phyloP scores from a whole-genome alignment of 2,329 filamentous ascomycete species.

The Colletotrichum neosansevieriae region DNA sequence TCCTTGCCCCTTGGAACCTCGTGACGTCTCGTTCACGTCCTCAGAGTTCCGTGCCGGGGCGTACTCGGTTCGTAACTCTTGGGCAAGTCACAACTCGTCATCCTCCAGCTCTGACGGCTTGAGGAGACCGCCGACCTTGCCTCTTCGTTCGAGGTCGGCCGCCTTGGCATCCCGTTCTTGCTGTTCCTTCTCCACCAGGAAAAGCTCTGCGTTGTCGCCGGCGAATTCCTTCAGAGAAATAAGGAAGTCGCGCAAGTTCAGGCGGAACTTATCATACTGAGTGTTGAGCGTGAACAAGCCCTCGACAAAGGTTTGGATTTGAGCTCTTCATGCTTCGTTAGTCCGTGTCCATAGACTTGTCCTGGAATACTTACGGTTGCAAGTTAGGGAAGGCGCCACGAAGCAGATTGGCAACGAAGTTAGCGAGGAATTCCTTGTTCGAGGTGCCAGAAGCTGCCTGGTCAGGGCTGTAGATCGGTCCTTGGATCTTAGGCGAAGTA shows the following conservation, averaged over 20 bases:
- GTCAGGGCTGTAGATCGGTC: conserved; percentile 88
- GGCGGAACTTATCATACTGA: conserved; percentile 93
- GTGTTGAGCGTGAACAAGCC: conserved; percentile 90
- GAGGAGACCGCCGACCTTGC: conserved; percentile 94
- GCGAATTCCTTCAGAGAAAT: conserved; percentile 98
- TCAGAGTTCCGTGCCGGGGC: conserved; percentile 54
- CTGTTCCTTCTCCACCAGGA: conserved; percentile 93
- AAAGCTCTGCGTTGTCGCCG: conserved; percentile 94
- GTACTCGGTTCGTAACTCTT: conserved; percentile 75
- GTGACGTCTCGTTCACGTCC: conserved; percentile 41
- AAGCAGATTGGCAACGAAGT: conserved; percentile 87
- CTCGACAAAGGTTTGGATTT: conserved; percentile 92
- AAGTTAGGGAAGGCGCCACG: conserved; percentile 95
- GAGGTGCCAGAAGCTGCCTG: conserved; percentile 85
- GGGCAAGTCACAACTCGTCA: conserved; percentile 86
- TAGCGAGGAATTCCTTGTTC: conserved; percentile 91
- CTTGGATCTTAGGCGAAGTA: conserved; percentile 84
- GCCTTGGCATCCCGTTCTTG: conserved; percentile 87
- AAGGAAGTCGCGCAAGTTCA: conserved; percentile 95
- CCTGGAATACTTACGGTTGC: conserved; percentile 74
- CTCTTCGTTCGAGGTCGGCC: conserved; percentile 89
- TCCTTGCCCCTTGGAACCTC: conserved; percentile 45
- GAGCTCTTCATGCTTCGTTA: conserved; percentile 68
- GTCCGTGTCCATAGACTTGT: conserved; percentile 34
- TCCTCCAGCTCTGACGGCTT: conserved; percentile 98